A percentile compares a stretch with the other conserved stretches of the same genome.
Conservation (phyloP, 148 eudicot genomes). For the Dianthus caryophyllus region DNA sequence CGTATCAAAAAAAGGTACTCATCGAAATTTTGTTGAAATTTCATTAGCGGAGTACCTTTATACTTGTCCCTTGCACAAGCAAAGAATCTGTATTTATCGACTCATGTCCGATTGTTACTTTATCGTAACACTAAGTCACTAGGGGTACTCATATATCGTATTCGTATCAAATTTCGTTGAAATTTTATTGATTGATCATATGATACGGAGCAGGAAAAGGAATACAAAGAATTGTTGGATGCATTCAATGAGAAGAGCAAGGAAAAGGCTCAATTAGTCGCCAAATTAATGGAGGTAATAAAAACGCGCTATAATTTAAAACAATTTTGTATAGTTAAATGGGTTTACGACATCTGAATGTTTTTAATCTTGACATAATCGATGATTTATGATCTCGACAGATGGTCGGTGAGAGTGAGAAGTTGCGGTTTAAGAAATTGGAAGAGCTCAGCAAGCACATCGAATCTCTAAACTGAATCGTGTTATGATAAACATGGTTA, state of each 20-base stretch:
- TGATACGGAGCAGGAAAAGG: conserved; percentile 39
- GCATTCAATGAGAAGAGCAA: conserved; percentile 53
- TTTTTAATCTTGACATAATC: neutral
- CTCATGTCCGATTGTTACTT: neutral
- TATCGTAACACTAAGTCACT: neutral
- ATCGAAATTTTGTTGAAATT: too few relatives aligned
- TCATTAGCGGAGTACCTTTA: too few relatives aligned
- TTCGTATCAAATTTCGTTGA: conserved; percentile 33
- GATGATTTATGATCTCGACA: conserved; percentile 11
- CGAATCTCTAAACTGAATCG: conserved; percentile 34
- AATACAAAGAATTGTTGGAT: conserved; percentile 52
- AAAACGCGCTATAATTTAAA: too few relatives aligned
- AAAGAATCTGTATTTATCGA: neutral
- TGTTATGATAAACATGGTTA: neutral
- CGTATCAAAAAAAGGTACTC: conserved; percentile 57
- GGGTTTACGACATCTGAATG: neutral
- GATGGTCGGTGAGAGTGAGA: conserved; percentile 61
- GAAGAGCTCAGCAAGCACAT: conserved; percentile 66
- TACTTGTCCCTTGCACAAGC: neutral
- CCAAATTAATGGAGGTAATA: conserved; percentile 57
- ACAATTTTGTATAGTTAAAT: too few relatives aligned
- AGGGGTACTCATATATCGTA: too few relatives aligned
- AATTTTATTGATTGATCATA: too few relatives aligned
- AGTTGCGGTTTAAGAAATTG: conserved; percentile 47
- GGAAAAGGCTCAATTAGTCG: conserved; percentile 51